Evolutionary conservation across 176 grass and related monocot species (phyloP).

Genomic region (Alopecurus myosuroides): DNA sequence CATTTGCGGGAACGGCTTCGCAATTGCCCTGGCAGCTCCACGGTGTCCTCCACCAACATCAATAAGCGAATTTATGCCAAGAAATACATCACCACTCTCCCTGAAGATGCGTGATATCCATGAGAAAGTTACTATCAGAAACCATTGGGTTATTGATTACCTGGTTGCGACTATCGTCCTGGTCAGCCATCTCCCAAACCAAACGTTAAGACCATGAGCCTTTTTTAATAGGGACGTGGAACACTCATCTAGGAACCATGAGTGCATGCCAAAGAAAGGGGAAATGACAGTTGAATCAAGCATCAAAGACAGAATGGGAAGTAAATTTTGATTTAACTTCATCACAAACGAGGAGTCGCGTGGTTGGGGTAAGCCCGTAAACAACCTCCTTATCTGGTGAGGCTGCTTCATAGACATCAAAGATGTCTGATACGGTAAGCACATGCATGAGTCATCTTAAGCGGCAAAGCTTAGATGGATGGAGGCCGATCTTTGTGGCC

Average conservation of each 20-base stretch:
- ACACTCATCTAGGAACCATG: conserved; percentile 25
- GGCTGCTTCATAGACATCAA: background rate
- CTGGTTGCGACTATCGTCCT: background rate
- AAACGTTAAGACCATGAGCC: background rate
- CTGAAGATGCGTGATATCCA: conserved; percentile 9
- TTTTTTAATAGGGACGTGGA: background rate
- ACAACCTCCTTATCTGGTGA: background rate
- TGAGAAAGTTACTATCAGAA: conserved; percentile 24
- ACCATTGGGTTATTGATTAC: conserved; percentile 29
- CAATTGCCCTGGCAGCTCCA: conserved; percentile 12
- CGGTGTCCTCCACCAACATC: conserved; percentile 45
- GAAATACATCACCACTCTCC: conserved; percentile 11
- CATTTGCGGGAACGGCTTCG: conserved; percentile 26
- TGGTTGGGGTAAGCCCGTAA: conserved; percentile 26
- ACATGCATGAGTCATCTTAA: conserved; percentile 30
- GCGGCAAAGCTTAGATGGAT: background rate
- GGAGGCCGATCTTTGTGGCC: conserved; percentile 2
- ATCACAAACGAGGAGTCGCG: conserved; percentile 17
- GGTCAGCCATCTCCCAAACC: conserved; percentile 12
- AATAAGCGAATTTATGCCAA: conserved; percentile 30
- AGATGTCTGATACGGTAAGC: conserved; percentile 23
- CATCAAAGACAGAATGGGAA: background rate
- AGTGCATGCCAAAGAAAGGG: conserved; percentile 14
- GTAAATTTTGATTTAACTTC: background rate
- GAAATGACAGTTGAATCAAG: conserved; percentile 10